Percentiles rank a stretch among this genome's conserved stretches.
Evolutionary conservation across 257 asterid genomes (phyloP).

Genomic region (Linderniella brevidens): DNA sequence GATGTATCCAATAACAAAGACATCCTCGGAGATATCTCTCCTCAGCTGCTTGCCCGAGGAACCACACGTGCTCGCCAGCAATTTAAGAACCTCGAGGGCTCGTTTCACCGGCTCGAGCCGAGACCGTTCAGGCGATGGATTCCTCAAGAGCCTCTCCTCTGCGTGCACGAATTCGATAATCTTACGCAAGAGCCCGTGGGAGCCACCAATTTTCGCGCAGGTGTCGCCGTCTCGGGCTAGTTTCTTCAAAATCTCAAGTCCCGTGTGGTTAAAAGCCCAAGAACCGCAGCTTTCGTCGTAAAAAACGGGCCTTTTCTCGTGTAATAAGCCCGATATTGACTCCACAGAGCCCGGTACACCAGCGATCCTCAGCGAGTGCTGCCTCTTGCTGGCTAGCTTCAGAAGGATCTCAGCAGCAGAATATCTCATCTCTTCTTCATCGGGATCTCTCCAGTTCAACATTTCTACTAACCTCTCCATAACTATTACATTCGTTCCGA

Average conservation of each 20-base stretch:
- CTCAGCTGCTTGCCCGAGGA: conserved; percentile 59
- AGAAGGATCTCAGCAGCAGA: conserved; percentile 70
- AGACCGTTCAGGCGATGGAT: conserved; percentile 34
- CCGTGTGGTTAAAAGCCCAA: conserved; percentile 74
- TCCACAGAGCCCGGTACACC: conserved; percentile 78
- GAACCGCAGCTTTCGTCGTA: too few relatives aligned
- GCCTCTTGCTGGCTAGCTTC: conserved; percentile 33
- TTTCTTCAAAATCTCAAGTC: conserved; percentile 69
- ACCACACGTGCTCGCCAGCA: conserved; percentile 63
- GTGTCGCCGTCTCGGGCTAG: conserved; percentile 77
- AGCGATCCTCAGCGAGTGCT: conserved; percentile 54
- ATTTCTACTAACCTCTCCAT: conserved; percentile 77
- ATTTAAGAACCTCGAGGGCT: conserved; percentile 62
- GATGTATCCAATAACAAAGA: conserved; percentile 58
- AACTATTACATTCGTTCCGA: conserved; percentile 47
- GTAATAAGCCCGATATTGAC: conserved; percentile 62
- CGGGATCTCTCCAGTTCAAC: conserved; percentile 81
- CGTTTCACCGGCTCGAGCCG: conserved; percentile 57
- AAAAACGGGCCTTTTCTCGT: conserved; percentile 29
- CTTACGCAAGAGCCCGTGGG: conserved; percentile 66
- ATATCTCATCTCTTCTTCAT: conserved; percentile 70
- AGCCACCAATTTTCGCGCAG: conserved; percentile 67
- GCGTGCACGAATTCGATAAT: conserved; percentile 64
- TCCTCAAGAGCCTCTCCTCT: conserved; percentile 43
- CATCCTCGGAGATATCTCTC: conserved; percentile 77